Evolutionary conservation across 2,329 filamentous ascomycete genomes (phyloP).

Genomic region (Trichophyton benhamiae): DNA sequence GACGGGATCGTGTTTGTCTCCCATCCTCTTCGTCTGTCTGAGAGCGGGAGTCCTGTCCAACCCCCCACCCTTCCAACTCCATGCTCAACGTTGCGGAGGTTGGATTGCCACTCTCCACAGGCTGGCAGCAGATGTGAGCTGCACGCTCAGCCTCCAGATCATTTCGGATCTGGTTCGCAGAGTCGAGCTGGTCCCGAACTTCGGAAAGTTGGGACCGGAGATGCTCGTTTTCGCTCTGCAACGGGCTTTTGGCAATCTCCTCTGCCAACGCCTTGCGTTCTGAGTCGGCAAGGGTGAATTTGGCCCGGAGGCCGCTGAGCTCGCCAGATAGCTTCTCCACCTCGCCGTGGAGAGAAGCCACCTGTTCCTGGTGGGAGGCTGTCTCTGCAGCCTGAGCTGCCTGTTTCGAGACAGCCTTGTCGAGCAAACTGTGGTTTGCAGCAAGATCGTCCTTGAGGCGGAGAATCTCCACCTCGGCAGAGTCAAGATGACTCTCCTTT

Average conservation of each 20-base stretch:
- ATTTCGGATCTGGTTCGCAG: slow-evolving; percentile 4
- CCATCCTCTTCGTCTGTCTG: slow-evolving; percentile 3
- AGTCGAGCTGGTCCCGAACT: not conserved
- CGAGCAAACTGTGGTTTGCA: not conserved
- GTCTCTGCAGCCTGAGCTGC: not conserved
- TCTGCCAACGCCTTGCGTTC: slow-evolving; percentile 3
- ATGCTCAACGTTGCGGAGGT: not conserved
- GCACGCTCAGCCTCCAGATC: slow-evolving; percentile 6
- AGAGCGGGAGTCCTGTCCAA: not conserved
- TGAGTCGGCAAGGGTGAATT: not conserved
- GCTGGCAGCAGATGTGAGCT: not conserved
- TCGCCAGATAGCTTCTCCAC: slow-evolving; percentile 1
- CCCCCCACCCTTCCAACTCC: slow-evolving; percentile 4
- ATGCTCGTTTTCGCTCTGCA: slow-evolving; percentile 3
- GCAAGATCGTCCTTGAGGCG: slow-evolving; percentile 1
- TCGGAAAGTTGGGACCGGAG: slow-evolving; percentile 2
- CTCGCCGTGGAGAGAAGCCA: slow-evolving; percentile 6
- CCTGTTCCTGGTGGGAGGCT: not conserved
- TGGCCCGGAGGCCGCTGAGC: slow-evolving; percentile 5
- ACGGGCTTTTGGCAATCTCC: slow-evolving; percentile 4
- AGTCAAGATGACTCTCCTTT: slow-evolving; percentile 1
- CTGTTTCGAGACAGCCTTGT: not conserved
- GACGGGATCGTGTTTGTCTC: not conserved
- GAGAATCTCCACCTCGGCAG: not conserved
- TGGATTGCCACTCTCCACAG: not conserved